Base-by-base conservation (phyloP, 139 green algal species). In the Closterium sp. region DNA sequence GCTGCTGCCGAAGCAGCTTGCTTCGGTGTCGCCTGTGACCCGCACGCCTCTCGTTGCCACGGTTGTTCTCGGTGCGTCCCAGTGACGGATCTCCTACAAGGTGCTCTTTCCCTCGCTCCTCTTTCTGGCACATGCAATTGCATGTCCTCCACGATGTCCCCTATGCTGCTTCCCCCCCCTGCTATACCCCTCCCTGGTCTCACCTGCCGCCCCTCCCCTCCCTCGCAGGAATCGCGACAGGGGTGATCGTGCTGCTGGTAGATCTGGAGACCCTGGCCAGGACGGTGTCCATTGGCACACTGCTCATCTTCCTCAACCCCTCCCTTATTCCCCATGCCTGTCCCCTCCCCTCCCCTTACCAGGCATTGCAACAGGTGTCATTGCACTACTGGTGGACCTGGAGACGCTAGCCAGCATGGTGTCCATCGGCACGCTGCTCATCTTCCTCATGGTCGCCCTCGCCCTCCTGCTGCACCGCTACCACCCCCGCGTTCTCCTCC, bases 351-450 rank as follows among this genome's bases (percentile, higher is more conserved):
- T 10, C 38, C 19, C 38, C 38, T 9, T 69, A 4, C 30, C 89
- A 91, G 89, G 89, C 55, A 31, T 69, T 28, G 25, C 93, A 32
- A 92, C 86, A 25, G n/a, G 76, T 19, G 30, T 96, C 5, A 94
- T 98, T 12, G 96, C 96, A 2, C 91, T 98, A 12, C 85, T 98
- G 7, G 89, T 97, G 4, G 95, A 98, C 94, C 97, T 99, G 69
- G 95, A 97, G 83, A 34, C 96, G 7, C 95, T 99, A 32, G 95
- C 97, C 0, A 96, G 97, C 93, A 93, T 98, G 33, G 97, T 98
- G 16, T 97, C 94, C 88, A 97, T 98, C 19, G 97, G 97, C 87
- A 98, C 97, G 8, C 95, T 99, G 10, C 95, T 97, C 81, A 96
- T 98, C 2, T 98, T 99, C 89, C 91, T 93, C 84, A 91, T 94